Percentiles rank a stretch among this genome's conserved stretches.
These are phyloP conservation scores for Malassezia sp. DNA, from an alignment of 1,284 basidiomycete species.

Conservation along the genomic window DNA sequence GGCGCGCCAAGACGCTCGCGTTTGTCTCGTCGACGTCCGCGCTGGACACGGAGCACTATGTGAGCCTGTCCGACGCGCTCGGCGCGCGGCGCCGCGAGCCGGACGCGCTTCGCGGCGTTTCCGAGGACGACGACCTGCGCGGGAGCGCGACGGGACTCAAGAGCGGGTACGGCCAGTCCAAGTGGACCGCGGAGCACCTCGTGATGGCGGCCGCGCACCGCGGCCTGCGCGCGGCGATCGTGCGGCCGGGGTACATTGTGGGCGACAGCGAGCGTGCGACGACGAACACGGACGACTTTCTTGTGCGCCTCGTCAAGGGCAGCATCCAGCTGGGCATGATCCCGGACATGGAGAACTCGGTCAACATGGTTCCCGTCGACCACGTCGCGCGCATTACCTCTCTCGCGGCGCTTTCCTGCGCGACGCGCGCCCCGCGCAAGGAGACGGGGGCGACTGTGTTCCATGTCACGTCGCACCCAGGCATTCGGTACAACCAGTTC, in stretches of 20 bases:
- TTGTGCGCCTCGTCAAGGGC: constrained; percentile 96
- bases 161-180: constrained; percentile 91
- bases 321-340: constrained; percentile 88
- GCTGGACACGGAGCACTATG: constrained; percentile 81
- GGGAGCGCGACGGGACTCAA: constrained; percentile 66
- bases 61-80: constrained; percentile 63
- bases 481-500: constrained; percentile 80
- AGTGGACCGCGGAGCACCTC: constrained; percentile 96
- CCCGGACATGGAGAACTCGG: constrained; percentile 93
- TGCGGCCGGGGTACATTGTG: constrained; percentile 91
- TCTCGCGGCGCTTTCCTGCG: constrained; percentile 30
- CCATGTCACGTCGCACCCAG: constrained; percentile 76
- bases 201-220: constrained; percentile 77
- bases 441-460: constrained; percentile 58
- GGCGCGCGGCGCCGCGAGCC: constrained; percentile 6
- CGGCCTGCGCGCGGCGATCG: constrained; percentile 74
- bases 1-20: constrained; percentile 63
- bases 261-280: constrained; percentile 71
- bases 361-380: constrained; percentile 97
- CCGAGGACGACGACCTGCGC: constrained; percentile 82
- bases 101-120: constrained; percentile 54
- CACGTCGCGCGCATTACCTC: constrained; percentile 78
- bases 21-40: constrained; percentile 92
- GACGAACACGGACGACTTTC: constrained; percentile 97
- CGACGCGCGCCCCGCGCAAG: constrained; percentile 10